Evolutionary conservation across 805 yeast genomes (phyloP).

Genomic region (Sugiyamaella americana): DNA sequence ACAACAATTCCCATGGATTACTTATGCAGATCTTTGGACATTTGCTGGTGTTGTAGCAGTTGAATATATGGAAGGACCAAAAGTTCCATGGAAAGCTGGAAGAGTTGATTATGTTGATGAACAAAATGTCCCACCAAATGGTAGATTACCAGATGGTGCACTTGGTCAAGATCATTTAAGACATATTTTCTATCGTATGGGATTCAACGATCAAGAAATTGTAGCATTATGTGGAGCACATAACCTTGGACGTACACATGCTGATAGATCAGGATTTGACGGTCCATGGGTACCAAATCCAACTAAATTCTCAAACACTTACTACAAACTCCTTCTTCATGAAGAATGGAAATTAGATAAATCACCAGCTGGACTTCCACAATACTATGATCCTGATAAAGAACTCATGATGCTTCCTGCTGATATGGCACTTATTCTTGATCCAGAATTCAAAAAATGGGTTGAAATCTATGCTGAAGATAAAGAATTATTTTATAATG

Average conservation of each 20-base stretch:
- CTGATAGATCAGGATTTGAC: constrained; percentile 66
- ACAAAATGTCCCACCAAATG: constrained; percentile 52
- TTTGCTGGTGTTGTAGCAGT: constrained; percentile 61
- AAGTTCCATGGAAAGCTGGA: constrained; percentile 76
- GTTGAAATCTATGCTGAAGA: constrained; percentile 65
- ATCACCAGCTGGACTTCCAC: constrained; percentile 35
- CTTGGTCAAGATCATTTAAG: constrained; percentile 49
- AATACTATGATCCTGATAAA: constrained; percentile 44
- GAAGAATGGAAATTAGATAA: constrained; percentile 49
- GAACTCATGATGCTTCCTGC: constrained; percentile 83
- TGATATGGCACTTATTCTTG: constrained; percentile 64
- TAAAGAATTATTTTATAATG: constrained; percentile 52
- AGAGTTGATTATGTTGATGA: constrained; percentile 51
- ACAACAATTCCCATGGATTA: constrained; percentile 51
- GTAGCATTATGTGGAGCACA: constrained; percentile 62
- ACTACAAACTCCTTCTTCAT: constrained; percentile 48
- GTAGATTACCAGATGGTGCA: constrained; percentile 56
- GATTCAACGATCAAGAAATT: constrained; percentile 54
- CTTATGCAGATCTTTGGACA: constrained; percentile 67
- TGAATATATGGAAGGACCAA: constrained; percentile 61
- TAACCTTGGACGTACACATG: constrained; percentile 57
- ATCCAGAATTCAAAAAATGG: constrained; percentile 52
- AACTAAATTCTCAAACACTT: constrained; percentile 67
- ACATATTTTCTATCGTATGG: constrained; percentile 51
- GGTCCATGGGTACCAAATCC: constrained; percentile 90